Base-by-base conservation (phyloP, 495 filamentous ascomycete genomes). In the Filosporella fistucella region DNA sequence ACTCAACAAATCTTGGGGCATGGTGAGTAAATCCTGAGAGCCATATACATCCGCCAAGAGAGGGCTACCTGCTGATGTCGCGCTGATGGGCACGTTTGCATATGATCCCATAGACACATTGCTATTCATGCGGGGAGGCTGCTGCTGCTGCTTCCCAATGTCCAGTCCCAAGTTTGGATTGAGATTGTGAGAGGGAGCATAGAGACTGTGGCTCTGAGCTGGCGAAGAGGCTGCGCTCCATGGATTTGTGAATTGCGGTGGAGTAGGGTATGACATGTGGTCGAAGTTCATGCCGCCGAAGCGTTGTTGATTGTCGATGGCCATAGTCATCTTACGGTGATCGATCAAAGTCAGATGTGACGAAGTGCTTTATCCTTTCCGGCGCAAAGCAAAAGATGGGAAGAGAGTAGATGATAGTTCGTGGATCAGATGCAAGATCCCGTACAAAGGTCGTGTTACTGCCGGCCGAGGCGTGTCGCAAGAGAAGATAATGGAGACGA, bases 171-270 rank as follows among this genome's bases (percentile, higher is more conserved):
- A 57, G 71, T 74, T 74, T 50, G 70, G 57, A 54, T 70, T 64
- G 59, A 68, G 60, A 62, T 54, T 72, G 63, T 67, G 70, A 70
- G 63, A 79, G 55, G 65, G 61, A 60, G 68, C 62, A 68, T 81
- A 76, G 71, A 77, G 54, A 76, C 74, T 68, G 77, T 77, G 61
- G 74, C 67, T 26, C 72, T 78, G 69, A 14, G 73, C 66, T 35
- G 72, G 70, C 39, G 79, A 69, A 16, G 83, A 76, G 22, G 82
- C 74, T 45, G 84, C 71, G 46, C 72, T 74, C 91, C 91, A 97
- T 13, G 91, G 91, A 64, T 97, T 90, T 61, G 88, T 90, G 72
- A 97, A 97, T 61, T 91, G 86, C 39, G 90, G 88, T 36, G 79
- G 65, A 42, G 71, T 84, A 59, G 80, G 76, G 49, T 84, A 85